Evolutionary conservation across 352 stramenopile genomes (phyloP).

Genomic region (Globisporangium uncinulatum): DNA sequence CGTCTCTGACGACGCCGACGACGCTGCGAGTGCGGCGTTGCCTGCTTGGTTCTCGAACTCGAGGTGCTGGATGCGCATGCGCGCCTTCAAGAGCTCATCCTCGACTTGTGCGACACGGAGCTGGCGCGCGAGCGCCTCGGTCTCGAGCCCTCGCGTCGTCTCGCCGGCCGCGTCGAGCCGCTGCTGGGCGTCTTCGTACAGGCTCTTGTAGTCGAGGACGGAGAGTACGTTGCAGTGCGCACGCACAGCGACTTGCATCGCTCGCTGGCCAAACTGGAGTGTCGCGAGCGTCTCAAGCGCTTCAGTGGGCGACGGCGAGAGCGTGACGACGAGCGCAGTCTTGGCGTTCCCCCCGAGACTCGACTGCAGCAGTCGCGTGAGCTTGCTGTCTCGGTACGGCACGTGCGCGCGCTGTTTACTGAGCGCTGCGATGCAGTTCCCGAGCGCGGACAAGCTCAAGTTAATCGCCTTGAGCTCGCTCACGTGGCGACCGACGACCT

Average conservation of each 20-base stretch:
- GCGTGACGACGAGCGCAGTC: constrained; percentile 58
- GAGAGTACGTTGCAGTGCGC: constrained; percentile 57
- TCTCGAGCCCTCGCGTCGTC: constrained; percentile 12
- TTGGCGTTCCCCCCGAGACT: constrained; percentile 74
- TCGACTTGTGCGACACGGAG: constrained; percentile 17
- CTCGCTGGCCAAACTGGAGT: constrained; percentile 67
- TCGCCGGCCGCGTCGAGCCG: constrained; percentile 39
- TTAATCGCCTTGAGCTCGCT: constrained; percentile 72
- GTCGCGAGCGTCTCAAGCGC: constrained; percentile 56
- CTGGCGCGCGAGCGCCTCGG: constrained; percentile 15
- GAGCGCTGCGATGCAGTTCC: constrained; percentile 69
- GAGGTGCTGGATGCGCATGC: constrained; percentile 53
- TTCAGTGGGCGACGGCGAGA: constrained; percentile 41
- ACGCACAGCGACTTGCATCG: constrained; percentile 60
- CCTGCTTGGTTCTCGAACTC: constrained; percentile 53
- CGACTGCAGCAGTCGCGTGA: constrained; percentile 61
- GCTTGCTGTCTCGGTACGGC: constrained; percentile 70
- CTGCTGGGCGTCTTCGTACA: constrained; percentile 58
- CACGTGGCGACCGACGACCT: constrained; percentile 48
- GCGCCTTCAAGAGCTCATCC: constrained; percentile 47
- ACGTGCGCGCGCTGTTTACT: constrained; percentile 56
- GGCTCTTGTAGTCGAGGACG: constrained; percentile 57
- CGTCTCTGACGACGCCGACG: not conserved
- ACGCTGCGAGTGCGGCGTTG: constrained; percentile 15
- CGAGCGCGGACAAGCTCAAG: constrained; percentile 62